Percentiles rank a stretch among this genome's conserved stretches.
These are phyloP conservation scores for Sporothrix globosa DNA, from an alignment of 2,329 filamentous ascomycete species.

Conservation along the genomic window DNA sequence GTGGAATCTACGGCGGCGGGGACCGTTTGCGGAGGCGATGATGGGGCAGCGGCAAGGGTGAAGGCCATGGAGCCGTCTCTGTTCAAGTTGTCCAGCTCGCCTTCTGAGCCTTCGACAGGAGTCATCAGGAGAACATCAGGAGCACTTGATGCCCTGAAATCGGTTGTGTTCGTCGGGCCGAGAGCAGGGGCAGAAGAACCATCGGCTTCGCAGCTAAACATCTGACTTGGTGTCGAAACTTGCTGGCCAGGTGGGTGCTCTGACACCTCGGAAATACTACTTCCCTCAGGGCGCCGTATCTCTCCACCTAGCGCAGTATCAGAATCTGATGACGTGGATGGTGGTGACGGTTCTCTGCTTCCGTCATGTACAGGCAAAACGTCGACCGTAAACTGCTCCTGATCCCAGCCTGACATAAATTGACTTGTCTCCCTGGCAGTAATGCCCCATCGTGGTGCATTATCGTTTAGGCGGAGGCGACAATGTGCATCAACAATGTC, in stretches of 20 bases:
- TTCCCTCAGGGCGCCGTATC: not conserved
- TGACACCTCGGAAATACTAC: not conserved
- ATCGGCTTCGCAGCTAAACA: not conserved
- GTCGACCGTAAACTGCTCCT: not conserved
- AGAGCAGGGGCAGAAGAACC: not conserved
- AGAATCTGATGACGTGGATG: not conserved
- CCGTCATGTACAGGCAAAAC: not conserved
- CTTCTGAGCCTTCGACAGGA: not conserved
- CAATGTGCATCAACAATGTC: not conserved
- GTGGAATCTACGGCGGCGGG: not conserved
- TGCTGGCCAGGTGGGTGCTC: not conserved
- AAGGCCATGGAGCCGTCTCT: not conserved
- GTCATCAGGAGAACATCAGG: constrained; percentile 11
- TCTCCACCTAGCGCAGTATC: not conserved
- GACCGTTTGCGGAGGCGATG: not conserved
- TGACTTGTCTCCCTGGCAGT: not conserved
- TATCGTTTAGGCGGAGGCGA: not conserved
- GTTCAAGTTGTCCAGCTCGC: not conserved
- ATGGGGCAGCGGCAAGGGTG: not conserved
- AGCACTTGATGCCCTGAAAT: not conserved
- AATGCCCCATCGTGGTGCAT: not conserved
- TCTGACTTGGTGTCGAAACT: not conserved
- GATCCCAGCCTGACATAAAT: not conserved
- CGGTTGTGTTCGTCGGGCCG: not conserved
- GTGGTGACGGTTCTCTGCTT: not conserved